phyloP scores from a whole-genome alignment of 78 protist genomes.

The Cyanophora paradoxa region DNA sequence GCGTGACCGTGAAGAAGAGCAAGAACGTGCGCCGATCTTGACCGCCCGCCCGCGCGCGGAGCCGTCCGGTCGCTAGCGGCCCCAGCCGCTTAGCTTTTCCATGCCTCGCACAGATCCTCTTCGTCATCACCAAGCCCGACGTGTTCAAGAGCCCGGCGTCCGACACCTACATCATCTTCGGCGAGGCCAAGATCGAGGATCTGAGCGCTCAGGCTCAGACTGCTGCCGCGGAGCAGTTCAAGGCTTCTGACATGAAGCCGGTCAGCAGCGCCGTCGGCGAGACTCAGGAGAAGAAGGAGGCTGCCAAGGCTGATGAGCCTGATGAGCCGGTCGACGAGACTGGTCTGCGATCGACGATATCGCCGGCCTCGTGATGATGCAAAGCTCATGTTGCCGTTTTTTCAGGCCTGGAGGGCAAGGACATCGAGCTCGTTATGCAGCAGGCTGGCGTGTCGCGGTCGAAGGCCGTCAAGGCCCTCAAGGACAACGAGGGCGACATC shows the following conservation, averaged over 20 bases:
- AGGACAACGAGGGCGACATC: constrained; percentile 73
- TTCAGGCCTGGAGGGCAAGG: constrained; percentile 64
- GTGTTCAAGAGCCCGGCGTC: constrained; percentile 69
- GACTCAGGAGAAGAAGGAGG: neutral
- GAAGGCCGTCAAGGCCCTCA: constrained; percentile 78
- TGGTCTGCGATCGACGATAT: constrained; percentile 25
- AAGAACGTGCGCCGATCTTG: constrained; percentile 43
- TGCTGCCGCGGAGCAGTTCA: constrained; percentile 55
- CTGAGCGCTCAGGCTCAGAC: constrained; percentile 29
- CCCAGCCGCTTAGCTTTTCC: too few species aligned
- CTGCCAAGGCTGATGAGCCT: neutral
- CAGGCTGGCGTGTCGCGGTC: constrained; percentile 66
- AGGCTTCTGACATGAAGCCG: neutral
- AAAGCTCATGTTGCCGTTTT: constrained; percentile 1
- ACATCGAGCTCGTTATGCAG: constrained; percentile 81
- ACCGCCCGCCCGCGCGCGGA: too few species aligned
- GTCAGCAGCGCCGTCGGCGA: too few species aligned
- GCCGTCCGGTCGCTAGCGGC: too few species aligned
- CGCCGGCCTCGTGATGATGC: constrained; percentile 55
- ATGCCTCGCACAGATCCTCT: constrained; percentile 56
- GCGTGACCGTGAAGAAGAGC: constrained; percentile 71
- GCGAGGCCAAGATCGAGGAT: constrained; percentile 88
- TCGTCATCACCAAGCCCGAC: constrained; percentile 81
- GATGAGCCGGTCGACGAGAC: neutral
- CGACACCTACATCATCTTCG: constrained; percentile 88